These are phyloP conservation scores for Aspergillus arachidicola DNA, from an alignment of 2,329 filamentous ascomycete species.

Conservation along the genomic window DNA sequence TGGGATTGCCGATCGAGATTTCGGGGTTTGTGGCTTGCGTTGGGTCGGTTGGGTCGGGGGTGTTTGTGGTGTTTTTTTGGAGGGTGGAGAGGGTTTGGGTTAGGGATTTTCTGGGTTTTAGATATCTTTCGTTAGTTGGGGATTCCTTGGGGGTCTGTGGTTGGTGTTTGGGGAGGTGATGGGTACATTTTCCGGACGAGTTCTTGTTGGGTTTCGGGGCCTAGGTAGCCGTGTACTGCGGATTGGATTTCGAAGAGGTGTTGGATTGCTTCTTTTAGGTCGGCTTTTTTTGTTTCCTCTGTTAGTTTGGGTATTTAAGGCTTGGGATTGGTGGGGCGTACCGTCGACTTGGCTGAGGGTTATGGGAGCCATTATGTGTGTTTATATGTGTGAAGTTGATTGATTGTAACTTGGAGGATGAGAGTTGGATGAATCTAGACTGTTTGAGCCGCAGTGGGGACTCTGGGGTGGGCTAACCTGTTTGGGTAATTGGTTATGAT, in stretches of 20 bases:
- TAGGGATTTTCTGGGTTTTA: constrained; percentile 49
- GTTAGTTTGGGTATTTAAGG: not conserved
- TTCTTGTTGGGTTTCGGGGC: constrained; percentile 57
- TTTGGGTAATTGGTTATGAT: not conserved
- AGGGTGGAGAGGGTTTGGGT: constrained; percentile 58
- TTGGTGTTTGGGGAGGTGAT: too few species aligned
- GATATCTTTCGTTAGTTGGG: not conserved
- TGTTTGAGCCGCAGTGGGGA: not conserved
- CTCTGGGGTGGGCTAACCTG: not conserved
- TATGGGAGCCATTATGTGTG: constrained; percentile 36
- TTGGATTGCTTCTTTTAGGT: constrained; percentile 63
- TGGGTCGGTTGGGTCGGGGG: not conserved
- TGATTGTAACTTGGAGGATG: not conserved
- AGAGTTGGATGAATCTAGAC: not conserved
- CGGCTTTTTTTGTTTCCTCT: constrained; percentile 39
- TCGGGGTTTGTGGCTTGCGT: constrained; percentile 7
- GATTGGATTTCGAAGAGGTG: constrained; percentile 65
- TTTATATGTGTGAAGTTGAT: too few species aligned
- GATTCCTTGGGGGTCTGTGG: not conserved
- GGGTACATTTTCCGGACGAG: constrained; percentile 61
- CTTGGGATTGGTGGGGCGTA: constrained; percentile 17
- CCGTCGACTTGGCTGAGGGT: constrained; percentile 39
- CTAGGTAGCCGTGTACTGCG: constrained; percentile 61
- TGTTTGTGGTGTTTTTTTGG: constrained; percentile 41
- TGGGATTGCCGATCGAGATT: not conserved